These are phyloP conservation scores for Pleoardoris graminearum DNA, from an alignment of 2,329 filamentous ascomycete species.

Conservation along the genomic window DNA sequence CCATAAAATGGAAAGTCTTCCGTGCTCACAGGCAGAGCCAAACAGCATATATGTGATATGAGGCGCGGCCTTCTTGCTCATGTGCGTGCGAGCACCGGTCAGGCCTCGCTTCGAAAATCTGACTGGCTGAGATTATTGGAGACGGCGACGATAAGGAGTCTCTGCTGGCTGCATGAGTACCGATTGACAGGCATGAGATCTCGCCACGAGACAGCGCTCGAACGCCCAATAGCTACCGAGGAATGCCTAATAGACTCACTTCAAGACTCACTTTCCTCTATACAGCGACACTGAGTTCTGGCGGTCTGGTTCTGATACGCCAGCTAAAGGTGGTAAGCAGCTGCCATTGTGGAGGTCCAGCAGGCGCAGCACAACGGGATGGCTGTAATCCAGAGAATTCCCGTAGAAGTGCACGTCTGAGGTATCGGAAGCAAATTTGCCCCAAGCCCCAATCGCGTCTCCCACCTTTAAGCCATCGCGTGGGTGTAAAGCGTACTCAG, in stretches of 20 bases:
- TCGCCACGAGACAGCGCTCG: background rate
- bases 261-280: background rate
- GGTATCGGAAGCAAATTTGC: too few species aligned
- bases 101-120: conserved; percentile 15
- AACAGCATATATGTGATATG: conserved; percentile 12
- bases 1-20: background rate
- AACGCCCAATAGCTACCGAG: background rate
- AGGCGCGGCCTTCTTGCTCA: conserved; percentile 10
- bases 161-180: conserved; percentile 12
- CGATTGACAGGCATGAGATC: conserved; percentile 10
- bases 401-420: too few species aligned
- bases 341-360: background rate
- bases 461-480: too few species aligned
- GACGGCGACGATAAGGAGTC: conserved; percentile 20
- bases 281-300: background rate
- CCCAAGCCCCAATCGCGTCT: too few species aligned
- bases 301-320: too few species aligned
- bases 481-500: too few species aligned
- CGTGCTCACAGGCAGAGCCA: conserved; percentile 3
- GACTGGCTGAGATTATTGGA: conserved; percentile 16
- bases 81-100: conserved; percentile 16
- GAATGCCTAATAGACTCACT: background rate
- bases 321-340: background rate
- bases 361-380: background rate
- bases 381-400: too few species aligned